These are phyloP conservation scores for Dalbergia cochinchinensis DNA, from an alignment of 306 rosid genomes.

Conservation along the genomic window DNA sequence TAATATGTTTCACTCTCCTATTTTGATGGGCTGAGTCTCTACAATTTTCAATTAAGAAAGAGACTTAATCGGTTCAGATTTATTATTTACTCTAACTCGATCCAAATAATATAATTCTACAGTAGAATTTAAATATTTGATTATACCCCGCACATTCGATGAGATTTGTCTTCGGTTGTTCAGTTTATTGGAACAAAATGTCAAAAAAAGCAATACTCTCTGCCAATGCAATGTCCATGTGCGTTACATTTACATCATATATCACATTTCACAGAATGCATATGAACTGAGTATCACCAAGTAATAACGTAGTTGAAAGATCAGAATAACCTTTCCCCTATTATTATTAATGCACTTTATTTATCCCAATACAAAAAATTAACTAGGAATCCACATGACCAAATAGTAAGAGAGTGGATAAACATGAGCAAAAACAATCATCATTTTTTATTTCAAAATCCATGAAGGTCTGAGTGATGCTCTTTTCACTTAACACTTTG, in stretches of 20 bases:
- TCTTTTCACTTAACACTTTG: conserved; percentile 41
- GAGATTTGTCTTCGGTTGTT: neutral
- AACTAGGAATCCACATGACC: conserved; percentile 13
- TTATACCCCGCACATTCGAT: neutral
- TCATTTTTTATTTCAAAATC: neutral
- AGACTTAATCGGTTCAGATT: no score
- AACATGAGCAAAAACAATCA: neutral
- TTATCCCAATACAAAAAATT: conserved; percentile 16
- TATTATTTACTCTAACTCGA: no score
- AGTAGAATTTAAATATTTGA: neutral
- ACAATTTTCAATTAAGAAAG: no score
- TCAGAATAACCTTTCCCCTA: neutral
- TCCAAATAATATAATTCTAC: neutral
- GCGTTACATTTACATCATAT: no score
- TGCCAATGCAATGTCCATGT: no score
- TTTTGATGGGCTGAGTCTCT: no score
- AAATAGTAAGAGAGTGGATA: neutral
- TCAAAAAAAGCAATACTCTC: no score
- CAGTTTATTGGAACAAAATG: neutral
- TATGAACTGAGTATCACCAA: neutral
- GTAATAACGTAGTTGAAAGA: neutral
- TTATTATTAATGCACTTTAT: neutral
- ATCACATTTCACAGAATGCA: neutral
- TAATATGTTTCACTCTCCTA: no score
- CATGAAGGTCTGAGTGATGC: neutral